Conservation (phyloP, 2,329 filamentous ascomycete genomes). For the Colletotrichum somersetense region DNA sequence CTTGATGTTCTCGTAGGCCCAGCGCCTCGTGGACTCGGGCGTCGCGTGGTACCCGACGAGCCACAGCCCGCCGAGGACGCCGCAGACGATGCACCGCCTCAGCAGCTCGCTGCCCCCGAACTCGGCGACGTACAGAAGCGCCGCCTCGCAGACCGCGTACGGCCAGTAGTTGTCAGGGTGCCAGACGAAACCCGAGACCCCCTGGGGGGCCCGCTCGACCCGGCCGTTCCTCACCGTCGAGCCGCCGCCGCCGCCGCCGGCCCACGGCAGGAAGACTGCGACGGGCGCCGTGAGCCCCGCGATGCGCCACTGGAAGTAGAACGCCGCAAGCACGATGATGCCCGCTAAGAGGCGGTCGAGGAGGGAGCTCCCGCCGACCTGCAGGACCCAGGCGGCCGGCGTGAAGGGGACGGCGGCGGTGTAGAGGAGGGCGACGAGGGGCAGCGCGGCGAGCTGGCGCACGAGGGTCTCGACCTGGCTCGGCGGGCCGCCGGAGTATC, state of each 20-base stretch:
- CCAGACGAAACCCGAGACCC: slow-evolving; percentile 40
- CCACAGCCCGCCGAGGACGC: slow-evolving; percentile 42
- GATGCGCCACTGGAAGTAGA: slow-evolving; percentile 46
- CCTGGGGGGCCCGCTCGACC: slow-evolving; percentile 20
- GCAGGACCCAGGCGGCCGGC: slow-evolving; percentile 41
- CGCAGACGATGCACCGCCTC: slow-evolving; percentile 39
- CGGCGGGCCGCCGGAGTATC: slow-evolving; percentile 14
- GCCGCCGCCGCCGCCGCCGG: not conserved
- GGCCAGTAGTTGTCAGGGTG: slow-evolving; percentile 44
- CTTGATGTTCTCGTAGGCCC: slow-evolving; percentile 45
- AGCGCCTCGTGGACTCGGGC: slow-evolving; percentile 37
- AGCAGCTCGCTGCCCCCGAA: slow-evolving; percentile 43
- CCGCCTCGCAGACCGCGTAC: slow-evolving; percentile 42
- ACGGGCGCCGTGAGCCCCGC: slow-evolving; percentile 38
- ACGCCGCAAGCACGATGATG: slow-evolving; percentile 52
- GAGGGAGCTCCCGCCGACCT: slow-evolving; percentile 53
- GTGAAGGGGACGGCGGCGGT: slow-evolving; percentile 44
- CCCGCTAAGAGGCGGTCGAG: slow-evolving; percentile 60
- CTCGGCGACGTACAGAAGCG: slow-evolving; percentile 43
- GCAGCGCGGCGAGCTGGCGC: slow-evolving; percentile 40
- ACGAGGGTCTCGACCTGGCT: slow-evolving; percentile 12
- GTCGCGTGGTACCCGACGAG: slow-evolving; percentile 43
- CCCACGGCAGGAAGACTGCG: slow-evolving; percentile 36
- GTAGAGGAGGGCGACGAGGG: slow-evolving; percentile 43
- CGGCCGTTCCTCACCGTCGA: slow-evolving; percentile 41